A percentile compares a stretch with the other conserved stretches of the same genome.
phyloP scores from a whole-genome alignment of 257 asterid species.

The Solanum medicagineum region DNA sequence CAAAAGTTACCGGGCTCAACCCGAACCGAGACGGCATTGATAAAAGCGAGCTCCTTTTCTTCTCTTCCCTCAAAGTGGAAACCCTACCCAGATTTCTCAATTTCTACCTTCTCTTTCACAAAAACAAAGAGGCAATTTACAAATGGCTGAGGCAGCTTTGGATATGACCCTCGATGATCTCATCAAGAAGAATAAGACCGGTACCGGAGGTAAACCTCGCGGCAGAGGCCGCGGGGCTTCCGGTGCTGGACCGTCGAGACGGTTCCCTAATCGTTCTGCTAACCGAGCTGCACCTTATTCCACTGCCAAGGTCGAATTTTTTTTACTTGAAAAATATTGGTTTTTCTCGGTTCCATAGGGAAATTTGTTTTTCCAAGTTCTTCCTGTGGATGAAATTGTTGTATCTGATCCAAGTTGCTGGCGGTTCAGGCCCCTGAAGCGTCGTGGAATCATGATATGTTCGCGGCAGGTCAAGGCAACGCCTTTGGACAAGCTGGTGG shows the following conservation, averaged over 20 bases:
- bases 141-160: slow-evolving; percentile 77
- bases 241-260: slow-evolving; percentile 82
- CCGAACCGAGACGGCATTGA: background rate
- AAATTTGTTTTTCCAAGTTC: background rate
- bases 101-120: background rate
- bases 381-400: background rate
- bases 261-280: slow-evolving; percentile 43
- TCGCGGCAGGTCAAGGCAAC: slow-evolving; percentile 15
- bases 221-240: slow-evolving; percentile 39
- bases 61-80: background rate
- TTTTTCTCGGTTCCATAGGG: background rate
- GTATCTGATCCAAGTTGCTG: background rate
- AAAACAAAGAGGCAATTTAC: background rate
- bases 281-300: slow-evolving; percentile 62
- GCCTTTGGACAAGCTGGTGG: slow-evolving; percentile 21
- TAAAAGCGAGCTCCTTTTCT: background rate
- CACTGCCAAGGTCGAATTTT: slow-evolving; percentile 48
- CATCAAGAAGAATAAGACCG: slow-evolving; percentile 74
- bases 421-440: slow-evolving; percentile 74
- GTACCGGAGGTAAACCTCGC: slow-evolving; percentile 22
- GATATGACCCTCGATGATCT: slow-evolving; percentile 91
- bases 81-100: background rate
- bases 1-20: too few species aligned
- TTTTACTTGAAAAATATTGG: background rate
- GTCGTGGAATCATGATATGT: slow-evolving; percentile 83